Evolutionary conservation across 495 filamentous ascomycete genomes (phyloP).

Genomic region (Rostrohypoxylon terebratum): DNA sequence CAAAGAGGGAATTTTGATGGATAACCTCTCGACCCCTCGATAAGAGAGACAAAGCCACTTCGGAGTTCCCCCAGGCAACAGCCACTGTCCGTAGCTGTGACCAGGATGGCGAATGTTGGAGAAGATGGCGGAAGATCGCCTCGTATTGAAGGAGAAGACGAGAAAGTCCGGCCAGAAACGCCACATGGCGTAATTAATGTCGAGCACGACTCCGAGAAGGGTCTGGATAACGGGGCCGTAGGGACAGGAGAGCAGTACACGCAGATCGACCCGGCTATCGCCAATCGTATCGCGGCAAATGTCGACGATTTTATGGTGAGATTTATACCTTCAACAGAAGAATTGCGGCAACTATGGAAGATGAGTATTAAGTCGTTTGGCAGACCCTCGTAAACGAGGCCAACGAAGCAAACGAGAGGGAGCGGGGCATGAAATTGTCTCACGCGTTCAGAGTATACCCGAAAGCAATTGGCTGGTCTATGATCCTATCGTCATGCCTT

Average conservation of each 20-base stretch:
- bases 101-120: constrained; percentile 20
- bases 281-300: constrained; percentile 48
- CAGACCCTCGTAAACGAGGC: constrained; percentile 52
- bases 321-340: not conserved
- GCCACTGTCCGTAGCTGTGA: not conserved
- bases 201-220: constrained; percentile 42
- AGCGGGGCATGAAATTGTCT: constrained; percentile 52
- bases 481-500: constrained; percentile 63
- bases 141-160: constrained; percentile 9
- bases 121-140: constrained; percentile 9
- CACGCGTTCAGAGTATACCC: constrained; percentile 57
- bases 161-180: constrained; percentile 30
- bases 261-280: constrained; percentile 48
- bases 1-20: constrained; percentile 27
- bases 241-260: constrained; percentile 17
- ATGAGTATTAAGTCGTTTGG: constrained; percentile 1
- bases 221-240: constrained; percentile 6
- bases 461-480: constrained; percentile 60
- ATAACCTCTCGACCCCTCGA: not conserved
- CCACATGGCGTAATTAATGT: constrained; percentile 18
- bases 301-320: constrained; percentile 53
- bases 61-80: not conserved
- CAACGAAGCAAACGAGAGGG: constrained; percentile 50
- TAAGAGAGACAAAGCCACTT: constrained; percentile 18
- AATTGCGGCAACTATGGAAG: not conserved